Conservation (phyloP, 805 yeast species). For the Candida patagonica region DNA sequence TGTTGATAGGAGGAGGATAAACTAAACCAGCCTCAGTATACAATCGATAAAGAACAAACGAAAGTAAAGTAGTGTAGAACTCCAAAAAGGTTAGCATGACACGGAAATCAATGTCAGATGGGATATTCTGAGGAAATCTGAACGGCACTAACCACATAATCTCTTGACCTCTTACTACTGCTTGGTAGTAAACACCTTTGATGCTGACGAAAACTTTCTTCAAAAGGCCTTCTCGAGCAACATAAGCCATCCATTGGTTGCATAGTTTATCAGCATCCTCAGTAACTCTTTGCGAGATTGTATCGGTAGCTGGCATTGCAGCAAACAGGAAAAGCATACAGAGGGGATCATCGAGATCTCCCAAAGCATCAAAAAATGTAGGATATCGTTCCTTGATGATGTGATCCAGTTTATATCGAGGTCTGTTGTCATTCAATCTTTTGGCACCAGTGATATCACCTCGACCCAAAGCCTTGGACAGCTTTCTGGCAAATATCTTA, state of each 20-base stretch:
- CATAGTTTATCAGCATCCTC: conserved; percentile 78
- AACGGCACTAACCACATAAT: conserved; percentile 94
- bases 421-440: conserved; percentile 69
- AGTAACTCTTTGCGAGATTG: conserved; percentile 70
- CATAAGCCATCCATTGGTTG: conserved; percentile 92
- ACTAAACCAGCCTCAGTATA: conserved; percentile 78
- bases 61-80: conserved; percentile 85
- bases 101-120: conserved; percentile 88
- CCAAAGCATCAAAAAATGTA: conserved; percentile 78
- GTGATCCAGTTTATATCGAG: conserved; percentile 78
- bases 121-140: conserved; percentile 93
- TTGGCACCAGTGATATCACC: conserved; percentile 89
- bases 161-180: conserved; percentile 81
- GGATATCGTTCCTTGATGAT: conserved; percentile 95
- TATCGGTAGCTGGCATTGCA: conserved; percentile 88
- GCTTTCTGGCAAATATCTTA: conserved; percentile 85
- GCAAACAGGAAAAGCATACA: conserved; percentile 92
- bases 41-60: conserved; percentile 76
- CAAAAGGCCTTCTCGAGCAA: conserved; percentile 73
- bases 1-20: conserved; percentile 83
- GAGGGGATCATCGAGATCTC: conserved; percentile 91
- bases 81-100: conserved; percentile 96
- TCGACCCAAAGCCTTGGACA: conserved; percentile 81
- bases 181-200: conserved; percentile 95
- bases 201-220: conserved; percentile 91